Conservation (phyloP, 2,329 filamentous ascomycete species). For the Diplocarpon rosae region DNA sequence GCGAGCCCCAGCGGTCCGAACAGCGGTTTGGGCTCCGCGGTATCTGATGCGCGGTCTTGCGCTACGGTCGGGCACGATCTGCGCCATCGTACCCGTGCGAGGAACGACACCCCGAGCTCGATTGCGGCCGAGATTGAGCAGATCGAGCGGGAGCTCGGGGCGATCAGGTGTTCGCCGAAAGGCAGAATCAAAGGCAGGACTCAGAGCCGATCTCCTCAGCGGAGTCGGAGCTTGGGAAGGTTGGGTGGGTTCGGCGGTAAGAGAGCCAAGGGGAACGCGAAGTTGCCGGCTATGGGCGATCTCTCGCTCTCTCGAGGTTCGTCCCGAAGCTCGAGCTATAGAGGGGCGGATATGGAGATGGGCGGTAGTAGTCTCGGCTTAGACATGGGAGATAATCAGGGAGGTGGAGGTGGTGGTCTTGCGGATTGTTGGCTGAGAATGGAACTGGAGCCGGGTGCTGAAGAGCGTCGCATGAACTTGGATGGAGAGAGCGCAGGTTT, state of each 20-base stretch:
- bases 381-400: neutral
- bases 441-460: neutral
- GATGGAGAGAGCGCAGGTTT: neutral
- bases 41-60: neutral
- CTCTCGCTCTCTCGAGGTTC: neutral
- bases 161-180: neutral
- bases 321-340: neutral
- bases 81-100: neutral
- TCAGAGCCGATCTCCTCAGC: neutral
- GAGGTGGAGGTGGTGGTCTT: neutral
- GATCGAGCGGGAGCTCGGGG: neutral
- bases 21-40: neutral
- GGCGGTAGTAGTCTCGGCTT: neutral
- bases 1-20: neutral
- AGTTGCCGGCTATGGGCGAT: neutral
- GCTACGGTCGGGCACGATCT: neutral
- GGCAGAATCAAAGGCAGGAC: neutral
- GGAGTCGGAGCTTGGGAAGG: neutral
- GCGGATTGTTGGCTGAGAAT: neutral
- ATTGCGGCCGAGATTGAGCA: neutral
- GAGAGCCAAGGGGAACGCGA: neutral
- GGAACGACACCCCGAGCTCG: neutral
- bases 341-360: neutral
- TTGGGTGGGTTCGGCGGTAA: conserved; percentile 1
- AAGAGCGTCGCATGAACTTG: neutral